Conservation (phyloP, 371 early-diverging fungal species). For the Mortierella sp. region DNA sequence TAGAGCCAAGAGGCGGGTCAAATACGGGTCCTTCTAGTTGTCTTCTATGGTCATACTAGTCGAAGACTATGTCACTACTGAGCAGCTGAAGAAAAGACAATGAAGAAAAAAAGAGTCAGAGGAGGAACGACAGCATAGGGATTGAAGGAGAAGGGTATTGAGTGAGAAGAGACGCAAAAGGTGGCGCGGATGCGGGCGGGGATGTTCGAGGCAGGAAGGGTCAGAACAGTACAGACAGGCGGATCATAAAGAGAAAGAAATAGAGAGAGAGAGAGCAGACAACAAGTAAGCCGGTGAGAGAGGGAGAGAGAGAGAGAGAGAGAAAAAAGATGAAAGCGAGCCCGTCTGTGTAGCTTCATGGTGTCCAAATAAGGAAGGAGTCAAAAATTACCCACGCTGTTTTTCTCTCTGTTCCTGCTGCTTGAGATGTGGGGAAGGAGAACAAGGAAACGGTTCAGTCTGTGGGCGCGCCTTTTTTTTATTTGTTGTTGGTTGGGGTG, state of each 20-base stretch:
- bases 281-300: background rate
- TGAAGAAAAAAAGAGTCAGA: background rate
- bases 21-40: background rate
- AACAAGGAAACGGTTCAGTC: background rate
- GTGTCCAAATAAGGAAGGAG: constrained; percentile 36
- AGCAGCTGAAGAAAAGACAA: background rate
- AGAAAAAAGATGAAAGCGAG: constrained; percentile 1
- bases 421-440: constrained; percentile 7
- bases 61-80: background rate
- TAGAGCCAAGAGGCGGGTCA: background rate
- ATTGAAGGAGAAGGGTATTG: background rate
- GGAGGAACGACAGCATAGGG: background rate
- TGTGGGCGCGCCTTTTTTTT: constrained; percentile 9
- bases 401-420: background rate
- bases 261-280: background rate
- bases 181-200: constrained; percentile 6
- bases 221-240: too few species aligned
- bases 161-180: background rate
- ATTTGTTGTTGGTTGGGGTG: constrained; percentile 2
- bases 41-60: background rate
- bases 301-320: background rate
- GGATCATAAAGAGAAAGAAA: background rate
- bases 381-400: constrained; percentile 37
- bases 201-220: constrained; percentile 6
- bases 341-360: background rate